Conservation (phyloP, 441 rosid genomes). For the Erodium moschatum region DNA sequence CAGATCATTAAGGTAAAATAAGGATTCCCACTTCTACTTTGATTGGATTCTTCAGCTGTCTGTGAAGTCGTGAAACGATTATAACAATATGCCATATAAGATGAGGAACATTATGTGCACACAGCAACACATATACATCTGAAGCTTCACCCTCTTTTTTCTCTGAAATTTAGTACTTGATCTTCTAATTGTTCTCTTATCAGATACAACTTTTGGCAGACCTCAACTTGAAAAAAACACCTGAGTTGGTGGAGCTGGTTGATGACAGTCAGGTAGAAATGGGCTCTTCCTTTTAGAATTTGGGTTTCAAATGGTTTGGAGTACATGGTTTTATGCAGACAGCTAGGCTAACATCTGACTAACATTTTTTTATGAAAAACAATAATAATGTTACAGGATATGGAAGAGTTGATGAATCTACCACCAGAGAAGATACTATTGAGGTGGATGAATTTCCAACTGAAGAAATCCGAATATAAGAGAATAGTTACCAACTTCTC, state of each 20-base stretch:
- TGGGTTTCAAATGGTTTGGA: slow-evolving; percentile 11
- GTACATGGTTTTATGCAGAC: not conserved
- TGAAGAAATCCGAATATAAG: slow-evolving; percentile 83
- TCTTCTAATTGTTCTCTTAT: slow-evolving; percentile 8
- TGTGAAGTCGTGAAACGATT: not conserved
- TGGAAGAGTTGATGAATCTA: slow-evolving; percentile 85
- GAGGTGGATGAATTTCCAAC: slow-evolving; percentile 97
- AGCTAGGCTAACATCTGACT: not conserved
- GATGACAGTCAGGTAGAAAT: slow-evolving; percentile 61
- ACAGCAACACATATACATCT: slow-evolving; percentile 3
- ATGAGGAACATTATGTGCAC: not conserved
- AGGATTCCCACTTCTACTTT: slow-evolving; percentile 8
- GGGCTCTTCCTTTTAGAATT: slow-evolving; percentile 3
- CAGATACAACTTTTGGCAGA: slow-evolving; percentile 95
- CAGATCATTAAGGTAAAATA: slow-evolving; percentile 94
- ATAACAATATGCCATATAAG: not conserved
- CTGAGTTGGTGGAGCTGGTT: slow-evolving; percentile 82
- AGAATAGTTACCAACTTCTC: slow-evolving; percentile 91
- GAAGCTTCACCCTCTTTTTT: slow-evolving; percentile 15
- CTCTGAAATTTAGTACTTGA: slow-evolving; percentile 20
- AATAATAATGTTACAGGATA: slow-evolving; percentile 45
- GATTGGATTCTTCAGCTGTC: not conserved
- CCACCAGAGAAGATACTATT: slow-evolving; percentile 90
- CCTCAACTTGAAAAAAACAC: slow-evolving; percentile 92
- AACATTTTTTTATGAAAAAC: not conserved